phyloP scores from a whole-genome alignment of 805 yeast species.

The Lachancea kluyveri region DNA sequence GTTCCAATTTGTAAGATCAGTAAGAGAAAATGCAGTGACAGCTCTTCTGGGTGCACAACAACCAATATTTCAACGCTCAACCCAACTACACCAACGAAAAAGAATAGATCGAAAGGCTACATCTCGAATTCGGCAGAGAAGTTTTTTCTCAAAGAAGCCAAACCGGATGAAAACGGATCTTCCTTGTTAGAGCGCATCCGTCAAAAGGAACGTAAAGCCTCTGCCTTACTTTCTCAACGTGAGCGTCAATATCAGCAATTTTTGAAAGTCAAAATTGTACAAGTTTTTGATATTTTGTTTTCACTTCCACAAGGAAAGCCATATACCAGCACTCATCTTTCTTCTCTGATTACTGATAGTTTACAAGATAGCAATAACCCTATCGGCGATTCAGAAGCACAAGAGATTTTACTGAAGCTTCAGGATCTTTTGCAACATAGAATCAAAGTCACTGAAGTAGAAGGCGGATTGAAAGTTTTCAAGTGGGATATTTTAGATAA shows the following conservation, averaged over 20 bases:
- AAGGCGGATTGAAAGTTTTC: slow-evolving; percentile 27
- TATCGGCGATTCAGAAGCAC: slow-evolving; percentile 24
- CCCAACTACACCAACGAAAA: slow-evolving; percentile 1
- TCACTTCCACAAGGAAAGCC: slow-evolving; percentile 22
- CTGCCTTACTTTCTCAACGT: slow-evolving; percentile 21
- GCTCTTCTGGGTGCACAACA: slow-evolving; percentile 7
- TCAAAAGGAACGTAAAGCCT: slow-evolving; percentile 24
- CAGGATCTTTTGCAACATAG: slow-evolving; percentile 13
- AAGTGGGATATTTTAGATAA: slow-evolving; percentile 23
- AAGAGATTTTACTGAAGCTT: slow-evolving; percentile 19
- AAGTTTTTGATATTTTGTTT: slow-evolving; percentile 23
- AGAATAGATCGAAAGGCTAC: slow-evolving; percentile 8
- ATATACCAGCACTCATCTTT: slow-evolving; percentile 24
- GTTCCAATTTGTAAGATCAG: slow-evolving; percentile 18
- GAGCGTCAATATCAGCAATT: slow-evolving; percentile 24
- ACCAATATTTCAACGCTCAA: not conserved
- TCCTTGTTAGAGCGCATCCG: slow-evolving; percentile 24
- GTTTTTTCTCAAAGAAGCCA: slow-evolving; percentile 7
- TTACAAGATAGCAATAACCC: slow-evolving; percentile 30
- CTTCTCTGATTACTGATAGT: slow-evolving; percentile 25
- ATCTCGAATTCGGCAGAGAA: slow-evolving; percentile 18
- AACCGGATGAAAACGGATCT: slow-evolving; percentile 15
- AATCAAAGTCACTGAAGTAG: slow-evolving; percentile 16
- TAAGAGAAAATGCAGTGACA: slow-evolving; percentile 21
- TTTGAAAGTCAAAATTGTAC: slow-evolving; percentile 24